These are phyloP conservation scores for Buddleja alternifolia DNA, from an alignment of 257 asterid genomes.

Conservation along the genomic window DNA sequence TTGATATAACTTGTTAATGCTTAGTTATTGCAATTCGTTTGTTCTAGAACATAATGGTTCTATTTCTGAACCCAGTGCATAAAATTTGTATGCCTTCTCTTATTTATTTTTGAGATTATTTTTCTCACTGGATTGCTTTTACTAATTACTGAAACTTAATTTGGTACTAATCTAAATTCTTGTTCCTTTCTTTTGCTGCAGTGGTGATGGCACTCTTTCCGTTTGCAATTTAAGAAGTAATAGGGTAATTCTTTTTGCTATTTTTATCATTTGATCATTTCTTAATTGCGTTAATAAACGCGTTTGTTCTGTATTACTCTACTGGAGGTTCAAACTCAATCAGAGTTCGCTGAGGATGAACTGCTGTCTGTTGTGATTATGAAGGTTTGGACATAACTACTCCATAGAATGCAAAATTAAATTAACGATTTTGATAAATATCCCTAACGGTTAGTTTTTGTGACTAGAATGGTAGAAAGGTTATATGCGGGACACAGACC, in stretches of 20 bases:
- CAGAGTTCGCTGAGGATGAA: slow-evolving; percentile 95
- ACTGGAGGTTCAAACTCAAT: slow-evolving; percentile 76
- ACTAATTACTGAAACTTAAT: too few relatives aligned
- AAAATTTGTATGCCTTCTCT: too few relatives aligned
- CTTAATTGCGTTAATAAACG: slow-evolving; percentile 10
- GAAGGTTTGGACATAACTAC: slow-evolving; percentile 64
- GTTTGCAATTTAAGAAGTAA: slow-evolving; percentile 93
- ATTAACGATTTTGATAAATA: too few relatives aligned
- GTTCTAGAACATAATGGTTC: neutral
- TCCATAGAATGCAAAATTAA: neutral
- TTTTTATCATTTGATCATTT: slow-evolving; percentile 18
- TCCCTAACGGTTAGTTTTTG: slow-evolving; percentile 21
- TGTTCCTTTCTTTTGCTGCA: slow-evolving; percentile 34
- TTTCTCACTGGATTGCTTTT: too few relatives aligned
- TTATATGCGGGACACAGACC: slow-evolving; percentile 77
- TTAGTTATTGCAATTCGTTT: too few relatives aligned
- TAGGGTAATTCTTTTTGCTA: slow-evolving; percentile 54
- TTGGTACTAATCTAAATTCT: neutral
- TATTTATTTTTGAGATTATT: too few relatives aligned
- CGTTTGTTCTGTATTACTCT: slow-evolving; percentile 15
- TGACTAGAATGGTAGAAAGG: slow-evolving; percentile 84
- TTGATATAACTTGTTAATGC: neutral
- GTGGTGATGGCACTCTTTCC: slow-evolving; percentile 94
- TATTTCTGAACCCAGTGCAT: neutral
- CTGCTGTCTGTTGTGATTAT: slow-evolving; percentile 84